Evolutionary conservation across 2,329 filamentous ascomycete genomes (phyloP).

Genomic region (Ophiostoma himal-ulmi): DNA sequence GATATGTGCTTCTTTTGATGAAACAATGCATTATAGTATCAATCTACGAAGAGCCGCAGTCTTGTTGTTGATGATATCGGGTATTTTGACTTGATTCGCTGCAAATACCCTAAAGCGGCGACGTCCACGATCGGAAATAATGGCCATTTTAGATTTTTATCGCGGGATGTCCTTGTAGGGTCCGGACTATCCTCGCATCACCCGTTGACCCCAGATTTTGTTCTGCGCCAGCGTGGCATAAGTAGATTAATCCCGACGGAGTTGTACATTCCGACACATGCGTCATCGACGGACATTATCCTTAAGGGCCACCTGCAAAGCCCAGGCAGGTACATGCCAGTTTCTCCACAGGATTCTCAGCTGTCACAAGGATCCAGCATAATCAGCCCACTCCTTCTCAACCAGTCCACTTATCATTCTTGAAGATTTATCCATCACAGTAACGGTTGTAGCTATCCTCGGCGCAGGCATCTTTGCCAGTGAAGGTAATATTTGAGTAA

Average conservation of each 20-base stretch:
- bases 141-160: background rate
- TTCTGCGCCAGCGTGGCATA: background rate
- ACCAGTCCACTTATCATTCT: background rate
- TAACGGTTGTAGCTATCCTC: background rate
- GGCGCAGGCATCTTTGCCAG: background rate
- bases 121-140: background rate
- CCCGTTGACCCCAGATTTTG: background rate
- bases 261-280: background rate
- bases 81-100: background rate
- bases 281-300: background rate
- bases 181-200: background rate
- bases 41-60: background rate
- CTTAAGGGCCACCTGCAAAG: background rate
- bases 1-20: background rate
- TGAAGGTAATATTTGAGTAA: background rate
- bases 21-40: background rate
- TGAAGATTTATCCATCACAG: background rate
- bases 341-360: background rate
- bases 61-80: background rate
- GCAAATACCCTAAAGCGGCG: background rate
- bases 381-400: background rate
- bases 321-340: background rate
- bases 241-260: background rate
- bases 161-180: background rate
- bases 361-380: background rate